phyloP scores from a whole-genome alignment of 495 filamentous ascomycete genomes.

The Cercophora scortea region DNA sequence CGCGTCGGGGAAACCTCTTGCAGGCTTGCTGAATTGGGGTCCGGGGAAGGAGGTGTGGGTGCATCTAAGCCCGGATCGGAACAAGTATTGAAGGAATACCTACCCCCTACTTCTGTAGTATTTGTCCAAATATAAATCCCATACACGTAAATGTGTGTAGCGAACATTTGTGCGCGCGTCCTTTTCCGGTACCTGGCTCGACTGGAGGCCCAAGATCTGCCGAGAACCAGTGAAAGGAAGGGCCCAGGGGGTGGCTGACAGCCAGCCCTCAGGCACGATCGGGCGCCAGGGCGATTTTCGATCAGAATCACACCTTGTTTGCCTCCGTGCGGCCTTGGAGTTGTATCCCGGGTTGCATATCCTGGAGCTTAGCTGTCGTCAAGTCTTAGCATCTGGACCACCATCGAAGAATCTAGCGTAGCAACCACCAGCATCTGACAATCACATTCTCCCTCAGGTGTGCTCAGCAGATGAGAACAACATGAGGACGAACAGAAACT shows the following conservation, averaged over 20 bases:
- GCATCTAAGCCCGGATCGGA: slow-evolving; percentile 33
- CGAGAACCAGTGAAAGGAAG: slow-evolving; percentile 1
- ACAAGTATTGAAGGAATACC: slow-evolving; percentile 4
- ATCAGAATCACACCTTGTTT: slow-evolving; percentile 2
- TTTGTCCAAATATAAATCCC: too few species aligned
- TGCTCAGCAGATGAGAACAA: too few species aligned
- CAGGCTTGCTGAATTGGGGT: slow-evolving; percentile 26
- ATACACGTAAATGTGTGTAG: too few species aligned
- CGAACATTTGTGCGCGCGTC: too few species aligned
- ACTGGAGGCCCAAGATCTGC: slow-evolving; percentile 13
- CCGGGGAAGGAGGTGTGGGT: slow-evolving; percentile 41
- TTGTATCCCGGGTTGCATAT: slow-evolving; percentile 3
- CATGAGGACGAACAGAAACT: too few species aligned
- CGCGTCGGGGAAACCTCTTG: slow-evolving; percentile 13
- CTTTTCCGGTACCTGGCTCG: slow-evolving; percentile 3
- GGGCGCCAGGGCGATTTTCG: not conserved
- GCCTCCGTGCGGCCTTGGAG: slow-evolving; percentile 1
- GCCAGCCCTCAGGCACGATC: not conserved
- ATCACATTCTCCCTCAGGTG: too few species aligned
- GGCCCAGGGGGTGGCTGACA: not conserved
- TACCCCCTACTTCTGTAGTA: too few species aligned
- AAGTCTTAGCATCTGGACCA: too few species aligned
- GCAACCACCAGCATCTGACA: not conserved
- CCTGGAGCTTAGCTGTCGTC: not conserved
- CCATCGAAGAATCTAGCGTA: not conserved